Conservation (phyloP, 495 filamentous ascomycete genomes). For the Neurospora sp. region DNA sequence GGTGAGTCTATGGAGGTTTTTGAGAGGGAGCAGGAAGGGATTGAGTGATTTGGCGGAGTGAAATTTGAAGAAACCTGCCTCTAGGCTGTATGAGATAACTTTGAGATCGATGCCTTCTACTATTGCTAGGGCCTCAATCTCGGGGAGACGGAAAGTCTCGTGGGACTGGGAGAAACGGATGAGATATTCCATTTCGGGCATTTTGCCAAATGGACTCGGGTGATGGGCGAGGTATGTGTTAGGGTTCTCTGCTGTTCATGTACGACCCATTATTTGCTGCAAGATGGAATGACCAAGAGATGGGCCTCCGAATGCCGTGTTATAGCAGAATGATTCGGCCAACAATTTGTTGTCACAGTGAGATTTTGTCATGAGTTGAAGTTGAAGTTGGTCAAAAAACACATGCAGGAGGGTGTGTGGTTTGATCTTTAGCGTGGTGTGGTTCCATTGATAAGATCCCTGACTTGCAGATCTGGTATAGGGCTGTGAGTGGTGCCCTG, state of each 20-base stretch:
- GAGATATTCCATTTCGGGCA: conserved; percentile 56
- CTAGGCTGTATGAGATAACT: conserved; percentile 58
- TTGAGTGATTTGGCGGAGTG: background rate
- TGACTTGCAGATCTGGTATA: background rate
- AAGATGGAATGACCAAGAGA: background rate
- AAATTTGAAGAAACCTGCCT: conserved; percentile 39
- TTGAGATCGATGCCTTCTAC: conserved; percentile 58
- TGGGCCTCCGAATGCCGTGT: background rate
- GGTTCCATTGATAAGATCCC: background rate
- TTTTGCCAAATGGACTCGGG: background rate
- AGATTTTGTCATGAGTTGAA: background rate
- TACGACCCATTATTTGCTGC: background rate
- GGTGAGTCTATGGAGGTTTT: background rate
- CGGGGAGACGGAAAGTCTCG: conserved; percentile 78
- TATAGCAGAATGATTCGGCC: background rate
- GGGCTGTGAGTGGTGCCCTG: background rate
- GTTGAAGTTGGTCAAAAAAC: background rate
- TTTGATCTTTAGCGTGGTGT: background rate
- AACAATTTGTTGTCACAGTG: background rate
- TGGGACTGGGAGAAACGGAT: conserved; percentile 85
- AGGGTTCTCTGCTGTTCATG: background rate
- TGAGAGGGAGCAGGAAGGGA: background rate
- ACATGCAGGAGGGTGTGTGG: background rate
- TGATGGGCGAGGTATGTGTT: background rate
- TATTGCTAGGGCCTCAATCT: conserved; percentile 73